Conservation (phyloP, 2,329 filamentous ascomycete genomes). For the Ophiosphaerella narmari region DNA sequence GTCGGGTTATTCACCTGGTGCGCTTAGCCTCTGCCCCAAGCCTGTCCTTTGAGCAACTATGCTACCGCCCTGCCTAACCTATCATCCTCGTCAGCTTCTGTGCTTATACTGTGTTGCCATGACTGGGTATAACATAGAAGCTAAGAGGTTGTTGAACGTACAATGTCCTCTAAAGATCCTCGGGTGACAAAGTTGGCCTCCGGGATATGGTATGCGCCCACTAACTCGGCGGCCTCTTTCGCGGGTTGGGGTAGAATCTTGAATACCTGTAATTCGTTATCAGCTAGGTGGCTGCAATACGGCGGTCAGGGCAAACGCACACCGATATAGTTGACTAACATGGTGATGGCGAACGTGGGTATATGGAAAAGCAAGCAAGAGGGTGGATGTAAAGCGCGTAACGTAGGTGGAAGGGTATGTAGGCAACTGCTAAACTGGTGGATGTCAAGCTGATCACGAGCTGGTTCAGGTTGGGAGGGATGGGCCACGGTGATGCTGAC, state of each 20-base stretch:
- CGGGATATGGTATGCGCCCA: slow-evolving; percentile 75
- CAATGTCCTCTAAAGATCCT: slow-evolving; percentile 47
- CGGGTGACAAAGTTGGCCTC: slow-evolving; percentile 78
- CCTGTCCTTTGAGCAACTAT: slow-evolving; percentile 84
- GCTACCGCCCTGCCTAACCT: slow-evolving; percentile 84
- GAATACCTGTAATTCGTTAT: slow-evolving; percentile 64
- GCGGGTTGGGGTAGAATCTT: slow-evolving; percentile 77
- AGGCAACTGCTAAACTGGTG: no score
- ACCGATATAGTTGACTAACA: slow-evolving; percentile 89
- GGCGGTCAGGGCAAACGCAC: slow-evolving; percentile 58
- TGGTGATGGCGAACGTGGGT: slow-evolving; percentile 48
- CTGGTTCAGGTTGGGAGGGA: background rate
- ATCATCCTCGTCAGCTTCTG: slow-evolving; percentile 28
- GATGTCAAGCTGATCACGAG: slow-evolving; percentile 1
- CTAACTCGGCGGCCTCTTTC: slow-evolving; percentile 77
- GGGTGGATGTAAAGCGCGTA: background rate
- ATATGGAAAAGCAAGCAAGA: background rate
- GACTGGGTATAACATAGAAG: no score
- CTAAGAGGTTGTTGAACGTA: slow-evolving; percentile 14
- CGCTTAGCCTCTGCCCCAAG: slow-evolving; percentile 72
- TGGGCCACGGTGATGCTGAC: slow-evolving; percentile 14
- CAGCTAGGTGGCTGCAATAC: slow-evolving; percentile 11
- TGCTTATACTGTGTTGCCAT: background rate
- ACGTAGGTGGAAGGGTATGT: background rate
- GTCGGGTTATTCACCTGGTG: no score